Evolutionary conservation across 306 rosid species (phyloP), one percentile per base, ranked within the genome.

Genomic region (Cicer chorassanicum): DNA sequence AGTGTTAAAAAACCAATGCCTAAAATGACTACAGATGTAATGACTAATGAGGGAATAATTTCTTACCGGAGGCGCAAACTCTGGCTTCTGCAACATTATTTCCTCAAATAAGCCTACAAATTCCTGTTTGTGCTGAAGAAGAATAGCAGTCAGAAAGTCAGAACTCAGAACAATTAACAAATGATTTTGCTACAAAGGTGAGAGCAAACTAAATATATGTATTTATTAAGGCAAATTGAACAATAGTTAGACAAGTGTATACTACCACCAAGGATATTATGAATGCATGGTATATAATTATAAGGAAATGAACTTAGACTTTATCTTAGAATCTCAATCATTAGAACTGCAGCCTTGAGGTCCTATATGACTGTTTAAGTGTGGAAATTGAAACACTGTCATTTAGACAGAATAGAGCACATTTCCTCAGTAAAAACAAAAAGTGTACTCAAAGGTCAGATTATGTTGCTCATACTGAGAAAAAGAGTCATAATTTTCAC

Each of bases 1-100:
- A 50, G 43, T 21, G 24, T 41, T 14, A 18, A 8, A 6, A 64
- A 54, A 53, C 2, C 42, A 38, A 36, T 36, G 54, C 69, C 15
- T 65, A 51, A 73, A 57, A 56, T 53, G 59, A 34, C 51, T 45
- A 11, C 48, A 53, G 24, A 57, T n/a, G 13, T 43, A 78, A 71
- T 16, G 67, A 24, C 12, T 48, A 74, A 77, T 18, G 71, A 56
- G 40, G 43, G 70, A 76, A 65, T 68, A 57, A 78, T 72, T 62
- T 76, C 97, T 85, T 74, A 94, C 99, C 48, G 63, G 90, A 67
- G 96, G 94, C 42, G 80, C 86, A 85, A 92, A 89, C 36, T 55
- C 79, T 69, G 86, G 78, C 80, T 89, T 85, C 83, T 81, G 78
- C 68, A 85, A 51, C 87, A 42, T 36, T 81, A 94, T 69, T 79